Evolutionary conservation across 2,329 filamentous ascomycete genomes (phyloP).

Genomic region (Colletotrichum sp.): DNA sequence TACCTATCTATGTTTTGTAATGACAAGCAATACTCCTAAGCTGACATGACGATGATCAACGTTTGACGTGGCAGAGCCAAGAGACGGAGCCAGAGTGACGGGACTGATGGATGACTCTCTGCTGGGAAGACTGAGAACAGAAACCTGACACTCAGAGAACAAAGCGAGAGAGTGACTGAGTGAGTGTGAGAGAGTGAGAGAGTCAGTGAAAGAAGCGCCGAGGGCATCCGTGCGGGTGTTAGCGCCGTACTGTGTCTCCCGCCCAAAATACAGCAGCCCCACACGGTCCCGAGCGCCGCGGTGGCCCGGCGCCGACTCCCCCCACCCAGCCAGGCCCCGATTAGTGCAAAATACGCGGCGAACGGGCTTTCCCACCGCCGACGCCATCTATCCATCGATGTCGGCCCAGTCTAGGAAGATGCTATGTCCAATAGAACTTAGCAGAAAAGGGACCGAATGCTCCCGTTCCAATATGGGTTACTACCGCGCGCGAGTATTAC

Average conservation of each 20-base stretch:
- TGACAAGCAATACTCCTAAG: not conserved
- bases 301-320: not conserved
- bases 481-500: slow-evolving; percentile 6
- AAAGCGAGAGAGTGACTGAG: not conserved
- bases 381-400: not conserved
- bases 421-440: not conserved
- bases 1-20: not conserved
- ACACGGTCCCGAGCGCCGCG: not conserved
- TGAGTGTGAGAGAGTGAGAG: not conserved
- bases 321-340: not conserved
- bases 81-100: not conserved
- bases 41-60: not conserved
- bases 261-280: not conserved
- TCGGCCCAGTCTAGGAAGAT: not conserved
- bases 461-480: not conserved
- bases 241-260: slow-evolving; percentile 3
- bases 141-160: not conserved
- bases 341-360: not conserved
- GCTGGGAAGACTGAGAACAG: not conserved
- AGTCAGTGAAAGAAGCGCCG: not conserved
- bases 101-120: not conserved
- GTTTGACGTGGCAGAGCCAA: not conserved
- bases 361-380: not conserved
- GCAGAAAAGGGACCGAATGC: not conserved
- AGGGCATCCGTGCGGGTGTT: not conserved